These are phyloP conservation scores for Xylariales sp. DNA, from an alignment of 2,329 filamentous ascomycete species.

Conservation along the genomic window DNA sequence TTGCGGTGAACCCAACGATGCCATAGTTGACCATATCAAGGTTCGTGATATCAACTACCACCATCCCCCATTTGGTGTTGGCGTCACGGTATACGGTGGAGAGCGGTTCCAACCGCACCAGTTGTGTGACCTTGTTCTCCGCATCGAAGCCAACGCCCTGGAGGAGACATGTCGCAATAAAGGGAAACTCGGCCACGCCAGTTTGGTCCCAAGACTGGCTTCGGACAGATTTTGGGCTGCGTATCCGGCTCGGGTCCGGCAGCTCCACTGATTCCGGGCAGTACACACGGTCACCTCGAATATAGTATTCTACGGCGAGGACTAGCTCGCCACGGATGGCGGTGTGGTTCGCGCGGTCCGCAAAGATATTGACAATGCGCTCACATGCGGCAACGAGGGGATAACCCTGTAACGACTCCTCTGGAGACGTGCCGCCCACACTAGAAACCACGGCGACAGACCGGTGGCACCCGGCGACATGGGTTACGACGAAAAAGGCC, in stretches of 20 bases:
- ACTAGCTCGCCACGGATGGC: slow-evolving; percentile 12
- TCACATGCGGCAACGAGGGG: slow-evolving; percentile 12
- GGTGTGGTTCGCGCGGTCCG: slow-evolving; percentile 12
- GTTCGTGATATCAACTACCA: slow-evolving; percentile 15
- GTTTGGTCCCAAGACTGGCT: slow-evolving; percentile 13
- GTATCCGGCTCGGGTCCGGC: neutral
- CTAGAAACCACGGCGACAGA: slow-evolving; percentile 13
- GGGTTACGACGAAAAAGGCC: slow-evolving; percentile 12
- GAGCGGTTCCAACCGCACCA: slow-evolving; percentile 12
- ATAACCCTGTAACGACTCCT: slow-evolving; percentile 11
- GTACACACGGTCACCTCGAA: neutral
- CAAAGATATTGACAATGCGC: slow-evolving; percentile 14
- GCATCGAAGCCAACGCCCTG: slow-evolving; percentile 13
- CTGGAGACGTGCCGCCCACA: slow-evolving; percentile 3
- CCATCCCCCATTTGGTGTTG: slow-evolving; percentile 16
- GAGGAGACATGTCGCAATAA: slow-evolving; percentile 13
- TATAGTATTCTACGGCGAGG: slow-evolving; percentile 11
- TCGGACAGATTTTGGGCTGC: neutral
- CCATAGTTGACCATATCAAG: slow-evolving; percentile 12
- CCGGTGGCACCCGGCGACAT: slow-evolving; percentile 9
- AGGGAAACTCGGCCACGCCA: slow-evolving; percentile 12
- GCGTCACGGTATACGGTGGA: slow-evolving; percentile 16
- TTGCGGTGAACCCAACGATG: slow-evolving; percentile 15
- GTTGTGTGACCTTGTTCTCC: slow-evolving; percentile 1
- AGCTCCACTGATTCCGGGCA: slow-evolving; percentile 2